Base-by-base conservation (phyloP, 257 asterid genomes). In the Solanum sitiens region DNA sequence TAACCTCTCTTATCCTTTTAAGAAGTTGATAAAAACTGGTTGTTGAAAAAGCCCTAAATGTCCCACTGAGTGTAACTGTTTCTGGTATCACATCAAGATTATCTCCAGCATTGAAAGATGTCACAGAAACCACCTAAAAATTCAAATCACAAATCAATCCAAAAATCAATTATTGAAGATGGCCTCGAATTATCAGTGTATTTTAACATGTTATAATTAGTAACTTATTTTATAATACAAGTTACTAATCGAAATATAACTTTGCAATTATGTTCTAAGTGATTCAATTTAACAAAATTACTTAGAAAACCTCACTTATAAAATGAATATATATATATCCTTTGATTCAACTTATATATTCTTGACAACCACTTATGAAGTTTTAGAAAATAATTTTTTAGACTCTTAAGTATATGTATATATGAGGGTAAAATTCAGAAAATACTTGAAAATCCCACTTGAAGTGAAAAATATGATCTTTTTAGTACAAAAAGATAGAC, bases 11-110 rank as follows among this genome's bases (percentile, higher is more conserved):
- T 27, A 96, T 96, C 90, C 99, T 92, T 82, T 82, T 88, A 85
- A 95, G 89, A 86, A 94, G 95, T 18, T 88, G 95, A 59, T 91
- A 86, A 90, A 96, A 94, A 89, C 89, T 94, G 47, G 91, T 56
- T 83, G 83, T 94, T 7, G 99, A 95, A 86, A 96, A 95, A 10
- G 99, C 98, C 89, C 98, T 92, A 87, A 96, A 89, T 42, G 99
- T 96, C 86, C 99, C 98, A 27, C 96, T 91, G 56, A 96, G 93
- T 18, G 87, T 93, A 7, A 95, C 94, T 59, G 83, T 74, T 50
- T 89, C 89, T 21, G 96, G 91, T 75, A 86, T 86, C 8, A 30
- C 84, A 75, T 89, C 94, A 71, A 89, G 90, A 63, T 87, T 92
- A 67, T 91, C 94, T 71, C 96, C 97, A 42, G 92, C 91, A 87